Base-by-base conservation (phyloP, 1,284 basidiomycete genomes). In the Xerocomus amazonicus region DNA sequence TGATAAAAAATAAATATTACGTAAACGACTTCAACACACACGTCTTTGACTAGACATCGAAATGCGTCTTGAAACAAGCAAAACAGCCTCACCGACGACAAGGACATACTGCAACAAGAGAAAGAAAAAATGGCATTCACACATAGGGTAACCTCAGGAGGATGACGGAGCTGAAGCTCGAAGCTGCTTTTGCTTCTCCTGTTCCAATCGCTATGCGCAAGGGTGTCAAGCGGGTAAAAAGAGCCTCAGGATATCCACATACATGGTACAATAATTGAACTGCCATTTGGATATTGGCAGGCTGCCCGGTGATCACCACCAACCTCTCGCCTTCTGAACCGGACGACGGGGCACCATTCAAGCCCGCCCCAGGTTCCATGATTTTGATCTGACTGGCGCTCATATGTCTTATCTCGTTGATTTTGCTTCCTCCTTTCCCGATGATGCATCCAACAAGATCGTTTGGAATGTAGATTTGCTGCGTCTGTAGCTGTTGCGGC, bases 381-480 rank as follows among this genome's bases (percentile, higher is more conserved):
- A 99, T 97, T 72, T 97, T 95, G 71, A 99, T 98, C 63, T 96
- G 89, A 67, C 92, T 95, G 17, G 84, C 90, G 66, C 83, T 94
- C 85, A 90, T 90, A 67, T 87, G 90, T 60, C 97, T 81, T 59
- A 99, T 97, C 74, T 99, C 97, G 66, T 99, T 99, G 75, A 99
- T 99, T 74, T 99, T 99, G 64, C 87, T 86, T 4, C 97, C 97
- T 23, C 93, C 96, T 70, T 98, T 99, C 46, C 97, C 97, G 61
- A 99, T 99, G 70, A 99, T 97, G 63, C 93, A 94, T 13, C 94
- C 97, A 16, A 99, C 97, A 13, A 99, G 79, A 60, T 97, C 92
- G 66, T 98, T 98, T 23, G 97, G 97, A 59, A 99, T 97, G 69
- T 92, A 99, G 58, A 99, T 97, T 69, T 98, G 94, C 68, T 99